Base-by-base conservation (phyloP, 2,329 filamentous ascomycete genomes). In the Rhexocercosporidium sp. region DNA sequence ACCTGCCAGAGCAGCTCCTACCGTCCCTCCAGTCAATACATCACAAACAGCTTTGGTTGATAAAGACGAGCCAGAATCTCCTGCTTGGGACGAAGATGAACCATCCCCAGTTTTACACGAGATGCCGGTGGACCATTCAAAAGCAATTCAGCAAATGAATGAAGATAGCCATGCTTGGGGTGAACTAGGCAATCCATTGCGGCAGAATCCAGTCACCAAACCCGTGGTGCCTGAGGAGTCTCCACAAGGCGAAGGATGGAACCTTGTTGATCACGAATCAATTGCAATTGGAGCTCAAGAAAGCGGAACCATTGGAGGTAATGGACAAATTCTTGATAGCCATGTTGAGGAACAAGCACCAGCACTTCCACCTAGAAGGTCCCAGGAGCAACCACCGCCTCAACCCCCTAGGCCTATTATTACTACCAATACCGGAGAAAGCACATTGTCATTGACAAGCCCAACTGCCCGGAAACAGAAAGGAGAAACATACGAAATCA, bases 401-500 rank as follows among this genome's bases (percentile, higher is more conserved):
- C 74, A 75, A 62, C 73, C 74, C 22, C 72, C 74, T 44, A 60
- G 74, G 20, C 75, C 75, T 25, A 37, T 63, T 11, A 56, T 71
- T 9, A 59, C 66, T 39, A 67, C 68, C 2, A 44, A 56, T 34
- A 60, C n/a, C 11, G 70, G 67, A 47, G 39, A 44, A 20, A 73
- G 65, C 39, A 54, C 66, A 18, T 54, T 70, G 9, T 72, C 74
- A 7, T 31, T 69, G 6, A 25, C 41, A 3, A 69, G 54, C 22
- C 68, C 70, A 20, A 65, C 46, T 22, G 60, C 63, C 3, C 54
- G 59, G 60, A 70, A 64, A 37, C 73, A 77, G 37, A 76, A 74
- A 54, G 77, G 74, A 64, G 94, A 97, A 78, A 96, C 93, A 0
- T 98, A 99, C 75, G 91, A 94, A 65, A 94, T 98, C 77, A 96